Base-by-base conservation (phyloP, 805 yeast genomes). In the Lipomyces anomalus region DNA sequence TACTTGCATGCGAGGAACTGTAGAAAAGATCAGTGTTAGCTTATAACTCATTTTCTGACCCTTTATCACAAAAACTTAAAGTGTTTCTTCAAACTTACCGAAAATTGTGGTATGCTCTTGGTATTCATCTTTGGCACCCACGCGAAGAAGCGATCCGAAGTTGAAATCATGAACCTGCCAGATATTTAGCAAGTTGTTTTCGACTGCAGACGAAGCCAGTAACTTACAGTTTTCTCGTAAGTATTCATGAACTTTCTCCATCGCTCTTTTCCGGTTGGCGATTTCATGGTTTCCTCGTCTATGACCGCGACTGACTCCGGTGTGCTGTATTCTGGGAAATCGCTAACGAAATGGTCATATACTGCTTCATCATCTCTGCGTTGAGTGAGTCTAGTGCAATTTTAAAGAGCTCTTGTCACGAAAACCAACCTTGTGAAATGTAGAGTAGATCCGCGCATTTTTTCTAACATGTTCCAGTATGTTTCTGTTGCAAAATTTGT, bases 71-170 rank as follows among this genome's bases (percentile, higher is more conserved):
- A 16, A 13, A 13, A 28, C 13, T 28, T 13, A 28, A 16, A 13
- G 16, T 28, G 16, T 28, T 28, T 13, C 16, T 13, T 3, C 2
- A 13, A 6, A 18, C 57, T 20, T 42, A 53, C 59, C 95, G 58
- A 92, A 90, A 43, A 88, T 84, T 38, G 97, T 85, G 47, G 82
- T 79, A 38, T 79, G 77, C 68, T 90, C 86, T 39, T 78, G 76
- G 66, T 92, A 92, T 65, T 86, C 96, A 24, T 72, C 81, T 38
- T 68, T 64, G 30, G 84, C 65, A 54, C 77, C 79, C n/a, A 77
- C 68, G 72, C 99, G 82, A 59, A 92, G 71, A 57, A 92, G 71
- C 16, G 97, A 89, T 53, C 99, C 99, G 64, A 92, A 92, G 69
- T 92, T 92, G 70, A 76, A 92, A 67, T 92, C 97, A 52, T 84